Percentiles rank a stretch among this genome's conserved stretches.
Conservation (phyloP, 169 alveolate genomes). For the Cyclospora cayetanensis region DNA sequence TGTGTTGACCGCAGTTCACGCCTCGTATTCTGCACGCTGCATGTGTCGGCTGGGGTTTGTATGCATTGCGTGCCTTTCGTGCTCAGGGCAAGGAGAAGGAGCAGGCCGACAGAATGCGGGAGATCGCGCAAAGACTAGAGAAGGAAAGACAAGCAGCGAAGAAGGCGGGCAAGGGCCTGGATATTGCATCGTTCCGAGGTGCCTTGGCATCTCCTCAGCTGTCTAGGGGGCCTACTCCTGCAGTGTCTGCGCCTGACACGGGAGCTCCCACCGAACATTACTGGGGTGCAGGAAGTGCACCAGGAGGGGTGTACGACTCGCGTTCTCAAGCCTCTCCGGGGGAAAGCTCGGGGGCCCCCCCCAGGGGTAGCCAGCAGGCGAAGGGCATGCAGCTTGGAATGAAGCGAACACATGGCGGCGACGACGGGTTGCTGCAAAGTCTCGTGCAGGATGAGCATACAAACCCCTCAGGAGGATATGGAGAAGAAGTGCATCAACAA, state of each 20-base stretch:
- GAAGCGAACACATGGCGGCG: constrained; percentile 8
- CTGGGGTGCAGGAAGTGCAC: constrained; percentile 18
- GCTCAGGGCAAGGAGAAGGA: constrained; percentile 71
- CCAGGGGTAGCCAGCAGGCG: constrained; percentile 49
- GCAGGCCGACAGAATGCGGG: constrained; percentile 55
- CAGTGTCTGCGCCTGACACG: background rate
- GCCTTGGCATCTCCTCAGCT: constrained; percentile 22
- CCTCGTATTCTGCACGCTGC: too few relatives aligned
- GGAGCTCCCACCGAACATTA: background rate
- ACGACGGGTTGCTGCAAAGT: constrained; percentile 11
- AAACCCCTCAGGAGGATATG: background rate
- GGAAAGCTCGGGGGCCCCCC: constrained; percentile 14
- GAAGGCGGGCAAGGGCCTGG: constrained; percentile 58
- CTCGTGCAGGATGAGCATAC: constrained; percentile 48
- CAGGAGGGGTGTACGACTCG: constrained; percentile 8
- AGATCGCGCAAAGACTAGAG: constrained; percentile 68
- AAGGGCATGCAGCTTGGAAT: constrained; percentile 56
- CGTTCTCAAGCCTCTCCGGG: constrained; percentile 26
- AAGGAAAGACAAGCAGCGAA: constrained; percentile 38
- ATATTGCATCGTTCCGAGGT: constrained; percentile 5
- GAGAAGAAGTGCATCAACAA: constrained; percentile 36
- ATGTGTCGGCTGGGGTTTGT: too few relatives aligned
- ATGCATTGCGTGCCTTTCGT: background rate
- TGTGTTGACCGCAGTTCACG: too few relatives aligned
- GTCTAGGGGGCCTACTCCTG: constrained; percentile 25